Evolutionary conservation across 2,329 filamentous ascomycete species (phyloP).

Genomic region (Plenodomus biglobosus): DNA sequence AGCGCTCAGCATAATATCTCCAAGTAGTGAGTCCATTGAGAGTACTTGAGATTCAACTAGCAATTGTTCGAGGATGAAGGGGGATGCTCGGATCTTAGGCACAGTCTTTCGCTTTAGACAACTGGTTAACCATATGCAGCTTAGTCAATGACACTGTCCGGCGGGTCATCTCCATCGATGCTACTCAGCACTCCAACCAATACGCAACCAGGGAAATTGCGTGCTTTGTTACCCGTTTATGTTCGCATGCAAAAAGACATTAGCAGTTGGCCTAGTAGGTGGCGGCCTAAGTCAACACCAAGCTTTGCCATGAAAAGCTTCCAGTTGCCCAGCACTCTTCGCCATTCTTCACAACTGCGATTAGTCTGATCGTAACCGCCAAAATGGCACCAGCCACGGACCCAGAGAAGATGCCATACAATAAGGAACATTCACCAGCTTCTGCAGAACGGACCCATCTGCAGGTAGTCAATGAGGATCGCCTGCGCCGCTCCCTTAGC

Average conservation of each 20-base stretch:
- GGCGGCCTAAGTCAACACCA: conserved; percentile 3
- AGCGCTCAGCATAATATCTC: too few relatives aligned
- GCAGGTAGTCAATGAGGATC: conserved; percentile 27
- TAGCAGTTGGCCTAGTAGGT: conserved; percentile 6
- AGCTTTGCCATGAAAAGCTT: conserved; percentile 30
- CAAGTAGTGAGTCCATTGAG: too few relatives aligned
- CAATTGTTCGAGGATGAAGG: neutral
- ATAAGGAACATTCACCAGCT: conserved; percentile 14
- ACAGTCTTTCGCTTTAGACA: neutral
- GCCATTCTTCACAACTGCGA: neutral
- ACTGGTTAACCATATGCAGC: neutral
- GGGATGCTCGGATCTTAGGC: neutral
- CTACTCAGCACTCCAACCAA: conserved; percentile 16
- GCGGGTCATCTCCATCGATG: neutral
- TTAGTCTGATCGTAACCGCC: neutral
- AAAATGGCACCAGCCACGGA: conserved; percentile 13
- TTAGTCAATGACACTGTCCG: neutral
- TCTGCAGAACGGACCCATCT: conserved; percentile 9
- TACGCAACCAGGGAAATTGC: conserved; percentile 19
- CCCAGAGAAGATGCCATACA: conserved; percentile 17
- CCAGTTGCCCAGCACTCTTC: conserved; percentile 8
- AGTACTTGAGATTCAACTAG: too few relatives aligned
- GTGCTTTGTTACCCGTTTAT: conserved; percentile 22
- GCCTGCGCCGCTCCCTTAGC: conserved; percentile 27
- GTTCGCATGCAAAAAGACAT: conserved; percentile 5